These are phyloP conservation scores for Penicillium hesseltinei DNA, from an alignment of 2,329 filamentous ascomycete species.

Conservation along the genomic window DNA sequence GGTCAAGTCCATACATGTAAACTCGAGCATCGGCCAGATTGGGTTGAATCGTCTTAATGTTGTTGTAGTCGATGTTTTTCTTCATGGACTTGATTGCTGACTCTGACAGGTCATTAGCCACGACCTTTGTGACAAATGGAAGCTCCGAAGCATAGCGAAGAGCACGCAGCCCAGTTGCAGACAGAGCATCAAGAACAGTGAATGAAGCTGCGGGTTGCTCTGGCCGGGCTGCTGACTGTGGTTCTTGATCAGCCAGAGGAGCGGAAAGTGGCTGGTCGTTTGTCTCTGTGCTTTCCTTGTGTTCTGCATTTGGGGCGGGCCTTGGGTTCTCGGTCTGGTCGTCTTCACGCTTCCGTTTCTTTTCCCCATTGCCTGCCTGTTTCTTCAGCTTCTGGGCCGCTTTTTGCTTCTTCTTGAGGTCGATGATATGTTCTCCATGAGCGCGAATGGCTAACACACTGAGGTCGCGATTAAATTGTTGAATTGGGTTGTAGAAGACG, in stretches of 20 bases:
- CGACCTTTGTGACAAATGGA: conserved; percentile 75
- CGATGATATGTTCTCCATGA: conserved; percentile 68
- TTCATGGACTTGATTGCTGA: conserved; percentile 77
- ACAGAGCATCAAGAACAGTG: conserved; percentile 90
- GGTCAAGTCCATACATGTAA: conserved; percentile 75
- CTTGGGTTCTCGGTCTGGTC: conserved; percentile 20
- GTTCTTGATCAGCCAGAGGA: not conserved
- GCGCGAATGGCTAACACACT: conserved; percentile 89
- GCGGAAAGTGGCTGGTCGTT: conserved; percentile 8
- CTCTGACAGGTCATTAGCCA: conserved; percentile 83
- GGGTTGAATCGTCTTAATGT: conserved; percentile 69
- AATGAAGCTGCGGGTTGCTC: conserved; percentile 53
- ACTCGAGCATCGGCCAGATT: conserved; percentile 79
- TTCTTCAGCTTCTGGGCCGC: conserved; percentile 40
- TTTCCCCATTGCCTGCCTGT: conserved; percentile 33
- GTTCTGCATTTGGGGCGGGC: conserved; percentile 18
- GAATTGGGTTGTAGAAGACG: conserved; percentile 98
- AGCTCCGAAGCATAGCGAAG: conserved; percentile 90
- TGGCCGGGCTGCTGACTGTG: conserved; percentile 10
- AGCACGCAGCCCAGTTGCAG: conserved; percentile 86
- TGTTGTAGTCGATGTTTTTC: conserved; percentile 81
- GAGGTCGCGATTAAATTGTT: conserved; percentile 96
- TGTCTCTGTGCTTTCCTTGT: conserved; percentile 16
- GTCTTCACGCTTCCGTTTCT: conserved; percentile 40
- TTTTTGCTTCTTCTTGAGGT: conserved; percentile 53